Evolutionary conservation across 1,284 basidiomycete genomes (phyloP).

Genomic region (Puccinia horiana): DNA sequence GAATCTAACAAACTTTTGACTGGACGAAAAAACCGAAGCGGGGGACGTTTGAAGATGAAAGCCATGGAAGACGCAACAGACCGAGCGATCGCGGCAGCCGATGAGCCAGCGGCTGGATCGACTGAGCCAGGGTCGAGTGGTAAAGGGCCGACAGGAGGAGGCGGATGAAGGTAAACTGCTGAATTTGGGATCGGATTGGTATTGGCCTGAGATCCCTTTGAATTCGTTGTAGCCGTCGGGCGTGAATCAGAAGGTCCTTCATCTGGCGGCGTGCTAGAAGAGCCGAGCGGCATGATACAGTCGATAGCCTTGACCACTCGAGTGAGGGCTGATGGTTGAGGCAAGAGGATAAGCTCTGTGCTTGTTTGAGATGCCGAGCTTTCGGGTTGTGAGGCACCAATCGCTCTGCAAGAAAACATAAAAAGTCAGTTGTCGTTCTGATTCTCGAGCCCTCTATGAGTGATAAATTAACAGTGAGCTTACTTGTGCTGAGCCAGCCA

Average conservation of each 20-base stretch:
- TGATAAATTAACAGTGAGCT: no score
- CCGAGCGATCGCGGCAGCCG: constrained; percentile 25
- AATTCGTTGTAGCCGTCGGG: neutral
- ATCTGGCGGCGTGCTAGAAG: neutral
- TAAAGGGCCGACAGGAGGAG: constrained; percentile 33
- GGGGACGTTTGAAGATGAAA: constrained; percentile 41
- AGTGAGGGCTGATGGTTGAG: neutral
- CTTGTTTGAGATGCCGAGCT: neutral
- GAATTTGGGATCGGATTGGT: neutral
- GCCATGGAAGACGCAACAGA: constrained; percentile 32
- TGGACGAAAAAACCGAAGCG: constrained; percentile 43
- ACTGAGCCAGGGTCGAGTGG: constrained; percentile 34
- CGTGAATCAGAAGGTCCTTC: neutral
- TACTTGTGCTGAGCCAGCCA: no score
- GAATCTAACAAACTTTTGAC: constrained; percentile 24
- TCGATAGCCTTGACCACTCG: neutral
- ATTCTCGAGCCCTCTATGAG: no score
- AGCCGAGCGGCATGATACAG: neutral
- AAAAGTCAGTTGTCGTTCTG: neutral
- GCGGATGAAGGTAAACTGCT: neutral
- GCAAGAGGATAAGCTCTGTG: neutral
- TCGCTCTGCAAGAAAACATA: neutral
- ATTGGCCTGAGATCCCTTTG: neutral
- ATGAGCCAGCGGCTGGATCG: constrained; percentile 4
- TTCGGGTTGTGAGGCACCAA: neutral